Conservation (phyloP, 352 stramenopile genomes). For the Pythium rhizo-oryzae region DNA sequence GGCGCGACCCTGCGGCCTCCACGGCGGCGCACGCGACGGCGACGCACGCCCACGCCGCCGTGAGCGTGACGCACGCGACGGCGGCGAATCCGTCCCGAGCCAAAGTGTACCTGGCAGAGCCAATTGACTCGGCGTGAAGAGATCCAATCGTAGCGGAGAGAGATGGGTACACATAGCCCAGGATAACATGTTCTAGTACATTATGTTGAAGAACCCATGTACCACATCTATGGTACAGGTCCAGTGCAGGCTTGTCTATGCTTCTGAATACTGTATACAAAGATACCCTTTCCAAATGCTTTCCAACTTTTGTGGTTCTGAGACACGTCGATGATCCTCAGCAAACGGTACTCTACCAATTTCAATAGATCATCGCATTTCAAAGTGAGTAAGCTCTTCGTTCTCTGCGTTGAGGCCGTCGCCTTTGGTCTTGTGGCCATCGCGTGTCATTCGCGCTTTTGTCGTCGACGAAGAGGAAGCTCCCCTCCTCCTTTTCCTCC, state of each 20-base stretch:
- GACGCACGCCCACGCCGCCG: not conserved
- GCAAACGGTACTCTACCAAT: not conserved
- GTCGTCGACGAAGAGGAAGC: slow-evolving; percentile 19
- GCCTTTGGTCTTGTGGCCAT: slow-evolving; percentile 21
- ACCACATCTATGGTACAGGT: slow-evolving; percentile 8
- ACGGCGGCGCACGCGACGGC: not conserved
- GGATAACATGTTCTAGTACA: not conserved
- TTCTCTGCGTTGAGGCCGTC: not conserved
- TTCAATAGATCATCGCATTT: not conserved
- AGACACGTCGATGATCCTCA: not conserved
- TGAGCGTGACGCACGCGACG: too few relatives aligned
- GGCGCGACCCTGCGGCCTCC: too few relatives aligned
- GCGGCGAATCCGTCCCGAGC: too few relatives aligned
- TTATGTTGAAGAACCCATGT: slow-evolving; percentile 11
- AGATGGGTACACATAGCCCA: slow-evolving; percentile 5
- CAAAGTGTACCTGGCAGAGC: not conserved
- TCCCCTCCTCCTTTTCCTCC: not conserved
- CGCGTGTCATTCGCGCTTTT: slow-evolving; percentile 23
- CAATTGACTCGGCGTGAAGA: too few relatives aligned
- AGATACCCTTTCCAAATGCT: not conserved
- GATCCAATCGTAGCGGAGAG: not conserved
- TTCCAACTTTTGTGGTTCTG: not conserved
- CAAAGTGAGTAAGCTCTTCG: not conserved
- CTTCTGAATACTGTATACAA: not conserved
- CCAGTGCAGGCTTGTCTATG: not conserved